These are phyloP conservation scores for Coelastrella sp. DNA, from an alignment of 139 green algal genomes.

Conservation along the genomic window DNA sequence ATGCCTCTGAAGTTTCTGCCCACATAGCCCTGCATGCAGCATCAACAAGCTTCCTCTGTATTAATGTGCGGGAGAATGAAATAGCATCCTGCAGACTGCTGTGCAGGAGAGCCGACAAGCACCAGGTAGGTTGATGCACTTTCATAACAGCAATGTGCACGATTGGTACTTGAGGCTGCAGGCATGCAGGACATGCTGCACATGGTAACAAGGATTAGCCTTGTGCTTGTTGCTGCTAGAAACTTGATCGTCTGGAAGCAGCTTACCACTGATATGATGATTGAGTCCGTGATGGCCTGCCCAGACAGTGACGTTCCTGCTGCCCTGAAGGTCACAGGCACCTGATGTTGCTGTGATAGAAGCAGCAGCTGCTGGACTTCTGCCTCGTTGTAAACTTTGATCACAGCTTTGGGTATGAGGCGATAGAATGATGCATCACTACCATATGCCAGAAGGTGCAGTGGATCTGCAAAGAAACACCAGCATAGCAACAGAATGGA, in stretches of 20 bases:
- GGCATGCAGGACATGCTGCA: too few relatives aligned
- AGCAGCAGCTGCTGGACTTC: conserved; percentile 81
- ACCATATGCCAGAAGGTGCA: conserved; percentile 94
- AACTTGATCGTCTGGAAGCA: background rate
- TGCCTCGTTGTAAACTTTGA: conserved; percentile 87
- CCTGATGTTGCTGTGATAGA: conserved; percentile 81
- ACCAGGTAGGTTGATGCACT: too few relatives aligned
- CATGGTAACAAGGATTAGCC: too few relatives aligned
- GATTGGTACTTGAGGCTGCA: too few relatives aligned
- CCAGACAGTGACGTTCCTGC: conserved; percentile 95
- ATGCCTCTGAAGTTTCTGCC: conserved; percentile 95
- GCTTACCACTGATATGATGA: conserved; percentile 90
- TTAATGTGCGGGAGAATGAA: too few relatives aligned
- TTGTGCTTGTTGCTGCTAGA: background rate
- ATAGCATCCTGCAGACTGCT: background rate
- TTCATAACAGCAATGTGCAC: too few relatives aligned
- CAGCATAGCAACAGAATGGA: background rate
- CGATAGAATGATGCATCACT: conserved; percentile 52
- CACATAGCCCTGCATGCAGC: conserved; percentile 67
- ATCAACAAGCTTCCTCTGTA: too few relatives aligned
- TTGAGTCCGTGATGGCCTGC: conserved; percentile 93
- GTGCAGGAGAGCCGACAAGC: too few relatives aligned
- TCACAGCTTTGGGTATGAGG: conserved; percentile 89
- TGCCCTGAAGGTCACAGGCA: conserved; percentile 96
- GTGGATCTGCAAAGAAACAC: conserved; percentile 74